Base-by-base conservation (phyloP, 768 basidiomycete genomes). In the Lepiota brunneoincarnata region DNA sequence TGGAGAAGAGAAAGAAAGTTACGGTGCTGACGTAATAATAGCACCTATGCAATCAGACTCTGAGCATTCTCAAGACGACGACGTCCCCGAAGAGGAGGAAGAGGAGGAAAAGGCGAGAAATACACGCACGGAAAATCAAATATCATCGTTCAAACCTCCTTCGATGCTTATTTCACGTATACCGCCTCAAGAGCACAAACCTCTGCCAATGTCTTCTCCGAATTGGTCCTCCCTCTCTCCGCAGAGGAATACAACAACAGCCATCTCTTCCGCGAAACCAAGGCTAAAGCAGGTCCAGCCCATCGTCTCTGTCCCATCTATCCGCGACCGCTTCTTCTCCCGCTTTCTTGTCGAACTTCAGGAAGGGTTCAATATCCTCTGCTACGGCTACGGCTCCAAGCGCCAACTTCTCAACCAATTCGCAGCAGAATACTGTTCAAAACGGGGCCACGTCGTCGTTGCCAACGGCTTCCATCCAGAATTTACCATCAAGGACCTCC, bases 331-430 rank as follows among this genome's bases (percentile, higher is more conserved):
- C 4, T 70, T 81, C 15, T 86, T 88, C 62, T 71, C 75, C 20
- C 80, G 84, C 39, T 89, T 87, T 66, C 69, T 80, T 40, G 72
- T 76, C 57, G 93, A 98, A 67, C 76, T 98, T 21, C 72, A 75
- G 2, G 81, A 86, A 64, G 94, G 93, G 1, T 98, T 93, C 76
- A 94, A 91, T 67, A 72, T 98, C 40, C 69, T 95, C 17, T 86
- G 92, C 67, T 92, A 93, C 62, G 96, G 96, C 1, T 82, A 84
- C 62, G 96, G 96, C 4, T 95, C 92, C 17, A 99, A 99, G 67
- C 78, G 91, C 51, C 67, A 64, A 15, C 59, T 88, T 7, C 73
- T 99, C 28, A 91, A 96, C 64, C 73, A 80, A 18, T 91, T 97
- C 52, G 92, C 88, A 1, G 72, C 66, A 3, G 71, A 77, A 0